Evolutionary conservation across 306 rosid species (phyloP), one percentile per base, ranked within the genome.

Genomic region (Gynostemma pentaphyllum): DNA sequence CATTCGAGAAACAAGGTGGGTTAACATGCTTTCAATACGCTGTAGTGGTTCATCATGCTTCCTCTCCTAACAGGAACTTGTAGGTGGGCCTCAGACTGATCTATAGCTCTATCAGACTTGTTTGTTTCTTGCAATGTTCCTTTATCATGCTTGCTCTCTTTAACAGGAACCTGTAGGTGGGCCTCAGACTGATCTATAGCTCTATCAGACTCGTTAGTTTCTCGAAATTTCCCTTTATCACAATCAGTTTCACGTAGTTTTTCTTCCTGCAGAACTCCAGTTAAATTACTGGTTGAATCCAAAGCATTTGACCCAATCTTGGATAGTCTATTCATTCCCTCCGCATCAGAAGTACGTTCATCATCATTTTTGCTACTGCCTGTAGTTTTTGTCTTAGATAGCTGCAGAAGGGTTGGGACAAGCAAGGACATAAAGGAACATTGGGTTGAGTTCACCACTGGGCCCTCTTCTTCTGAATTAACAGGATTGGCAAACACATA

Each of bases 391-490:
- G 97, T 75, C 74, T 82, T 84, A 21, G 95, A 80, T 36, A 84
- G 73, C 72, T 94, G 95, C 86, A 88, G 65, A 63, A 88, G 72
- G 62, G 89, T 74, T 44, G 95, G 95, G 64, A 82, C 77, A 72
- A 94, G 76, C 94, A 82, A 80, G 48, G 97, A 78, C 97, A 94
- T 79, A 41, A 88, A 81, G 69, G 99, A 81, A 78, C 79, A 79
- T 28, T 75, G 54, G 59, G 82, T 69, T 10, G 90, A 64, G 70
- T 68, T 84, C 62, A 72, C 92, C 14, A 28, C 42, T 40, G 16
- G 64, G 54, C 39, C 74, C 29, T 62, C 83, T 65, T 75, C 80
- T 74, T 79, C 90, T 65, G 74, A 74, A 16, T 82, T 83, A 59
- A 81, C 83, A 29, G 95, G 94, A 76, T 84, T 92, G 16, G 80